Base-by-base conservation (phyloP, 345 rosid genomes). In the Corchorus olitorius region DNA sequence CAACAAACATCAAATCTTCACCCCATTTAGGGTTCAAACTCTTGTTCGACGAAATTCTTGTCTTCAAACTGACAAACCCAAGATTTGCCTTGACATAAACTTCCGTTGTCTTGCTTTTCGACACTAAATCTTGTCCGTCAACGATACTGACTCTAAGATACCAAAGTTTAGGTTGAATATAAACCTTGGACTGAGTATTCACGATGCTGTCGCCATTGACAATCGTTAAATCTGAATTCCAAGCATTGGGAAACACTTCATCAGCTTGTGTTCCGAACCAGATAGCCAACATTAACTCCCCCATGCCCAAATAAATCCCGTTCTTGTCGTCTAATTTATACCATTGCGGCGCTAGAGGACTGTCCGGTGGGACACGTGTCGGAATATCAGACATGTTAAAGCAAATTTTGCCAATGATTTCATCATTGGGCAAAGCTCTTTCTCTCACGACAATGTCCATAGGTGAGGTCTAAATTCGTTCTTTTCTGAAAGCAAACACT, bases 131-230 rank as follows among this genome's bases (percentile, higher is more conserved):
- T 81, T 91, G 97, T 69, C 93, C 97, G 83, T 94, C 94, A 49
- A 94, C 91, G 19, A 94, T 85, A 48, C 88, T 89, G 74, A 92
- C 93, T 58, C 96, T 82, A 4, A 94, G 82, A 79, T 91, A 94
- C 97, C 98, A 92, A 17, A 92, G 68, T 70, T 88, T 91, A 41
- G 97, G 98, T 0, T 97, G 92, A 5, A 94, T 85, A 52, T 91
- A 94, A 7, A 92, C 97, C 77, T 89, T 92, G 9, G 98, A 94
- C 55, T 92, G 76, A 27, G 88, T 78, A 76, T 82, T 91, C 70
- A 81, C 71, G n/a, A 87, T 85, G 1, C 94, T 92, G 69, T 91
- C 94, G 64, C 94, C 96, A 35, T 77, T 76, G 16, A 88, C 93
- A 1, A 89, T 64, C 22, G 97, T 90, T 39, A 91, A 83, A 75